Evolutionary conservation across 148 eudicot genomes (phyloP).

Genomic region (Silene conica): DNA sequence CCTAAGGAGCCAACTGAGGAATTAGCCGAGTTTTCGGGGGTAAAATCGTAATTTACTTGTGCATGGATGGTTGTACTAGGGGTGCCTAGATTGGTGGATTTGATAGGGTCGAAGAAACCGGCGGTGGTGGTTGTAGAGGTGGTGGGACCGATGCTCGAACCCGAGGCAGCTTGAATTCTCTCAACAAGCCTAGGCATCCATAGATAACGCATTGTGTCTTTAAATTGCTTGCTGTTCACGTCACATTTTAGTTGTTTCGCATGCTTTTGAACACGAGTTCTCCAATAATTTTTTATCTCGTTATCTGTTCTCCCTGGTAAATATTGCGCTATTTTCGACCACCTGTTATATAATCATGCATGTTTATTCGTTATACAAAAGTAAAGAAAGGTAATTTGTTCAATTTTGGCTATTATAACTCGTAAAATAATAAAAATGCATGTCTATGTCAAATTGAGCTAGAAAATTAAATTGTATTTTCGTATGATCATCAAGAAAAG

Average conservation of each 20-base stretch:
- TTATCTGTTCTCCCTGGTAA: conserved; percentile 65
- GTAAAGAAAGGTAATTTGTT: too few relatives aligned
- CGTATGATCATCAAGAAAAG: background rate
- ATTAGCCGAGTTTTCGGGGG: conserved; percentile 56
- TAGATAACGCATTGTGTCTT: conserved; percentile 43
- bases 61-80: conserved; percentile 12
- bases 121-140: conserved; percentile 31
- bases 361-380: background rate
- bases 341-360: conserved; percentile 27
- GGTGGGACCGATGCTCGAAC: conserved; percentile 17
- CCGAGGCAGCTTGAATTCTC: conserved; percentile 66
- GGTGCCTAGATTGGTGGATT: background rate
- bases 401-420: background rate
- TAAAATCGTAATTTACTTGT: conserved; percentile 31
- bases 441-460: conserved; percentile 1
- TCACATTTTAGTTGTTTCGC: conserved; percentile 67
- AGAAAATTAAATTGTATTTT: conserved; percentile 2
- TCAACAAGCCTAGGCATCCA: conserved; percentile 69
- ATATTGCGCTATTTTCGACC: conserved; percentile 61
- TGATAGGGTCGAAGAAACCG: conserved; percentile 20
- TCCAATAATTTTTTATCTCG: conserved; percentile 65
- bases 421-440: background rate
- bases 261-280: conserved; percentile 55
- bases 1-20: conserved; percentile 73
- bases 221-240: conserved; percentile 59